Base-by-base conservation (phyloP, 2,329 filamentous ascomycete genomes). In the Apiospora phragmitis region DNA sequence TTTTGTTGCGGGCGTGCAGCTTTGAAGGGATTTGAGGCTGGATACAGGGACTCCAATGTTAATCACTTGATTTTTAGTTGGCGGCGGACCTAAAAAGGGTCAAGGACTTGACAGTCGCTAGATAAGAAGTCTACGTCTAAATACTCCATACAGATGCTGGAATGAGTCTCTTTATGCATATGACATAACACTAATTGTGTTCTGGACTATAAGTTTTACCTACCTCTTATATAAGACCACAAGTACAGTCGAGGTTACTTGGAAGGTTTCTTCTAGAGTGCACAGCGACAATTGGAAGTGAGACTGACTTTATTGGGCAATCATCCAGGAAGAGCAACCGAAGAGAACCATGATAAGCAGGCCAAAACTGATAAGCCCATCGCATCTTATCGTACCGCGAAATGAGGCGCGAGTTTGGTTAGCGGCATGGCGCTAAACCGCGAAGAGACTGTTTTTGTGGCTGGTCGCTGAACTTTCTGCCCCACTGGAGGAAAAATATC, bases 401-500 rank as follows among this genome's bases (percentile, higher is more conserved):
- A 62, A 21, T 62, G 55, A 38, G 55, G 55, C 55, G 55, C 55
- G 55, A 62, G 55, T 32, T 62, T 62, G 32, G 9, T 38, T 62
- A 62, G 55, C 32, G 32, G 32, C 55, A 62, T 38, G 9, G 8
- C 18, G 55, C 55, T 62, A 62, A 62, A 38, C 55, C 4, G 11
- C 32, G 1, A n/a, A 12, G 4, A 62, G 55, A n/a, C 55, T 62
- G 32, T 35, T 62, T 49, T 62, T n/a, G 55, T 62, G 55, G 55
- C 55, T 62, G 55, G 32, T 38, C 21, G 32, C 18, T 62, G 32
- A 24, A 62, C 32, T 62, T n/a, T n/a, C 18, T 62, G 55, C 55
- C 55, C 55, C 55, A 62, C 55, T 38, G 26, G n/a, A 67, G 41
- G 42, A 67, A 67, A 67, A 67, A 43, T 67, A 67, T 67, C 65